Conservation (phyloP, 306 rosid genomes). For the Vachellia pachyceras region DNA sequence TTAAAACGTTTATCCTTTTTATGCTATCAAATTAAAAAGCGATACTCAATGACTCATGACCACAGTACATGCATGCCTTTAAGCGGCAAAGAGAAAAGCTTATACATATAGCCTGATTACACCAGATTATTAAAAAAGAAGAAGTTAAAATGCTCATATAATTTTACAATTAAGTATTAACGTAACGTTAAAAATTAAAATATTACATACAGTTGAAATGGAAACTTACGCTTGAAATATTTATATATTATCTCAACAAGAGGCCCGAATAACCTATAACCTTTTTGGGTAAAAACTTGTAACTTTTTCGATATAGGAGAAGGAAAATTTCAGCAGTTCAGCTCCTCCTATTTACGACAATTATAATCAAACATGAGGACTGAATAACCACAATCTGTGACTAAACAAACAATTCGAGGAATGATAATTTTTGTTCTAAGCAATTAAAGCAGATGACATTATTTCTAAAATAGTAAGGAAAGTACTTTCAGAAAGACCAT, state of each 20-base stretch:
- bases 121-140: too few species aligned
- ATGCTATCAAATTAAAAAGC: too few species aligned
- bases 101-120: too few species aligned
- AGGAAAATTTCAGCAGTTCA: neutral
- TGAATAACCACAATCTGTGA: neutral
- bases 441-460: neutral
- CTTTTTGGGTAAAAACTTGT: too few species aligned
- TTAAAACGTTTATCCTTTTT: too few species aligned
- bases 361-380: conserved; percentile 8
- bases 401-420: conserved; percentile 1
- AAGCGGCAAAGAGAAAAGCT: too few species aligned
- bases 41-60: too few species aligned
- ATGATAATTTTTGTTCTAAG: neutral
- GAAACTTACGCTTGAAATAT: conserved; percentile 9
- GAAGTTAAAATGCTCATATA: too few species aligned
- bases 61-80: too few species aligned
- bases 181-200: too few species aligned
- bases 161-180: too few species aligned
- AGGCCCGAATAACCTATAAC: neutral
- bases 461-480: conserved; percentile 6
- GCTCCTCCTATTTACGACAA: neutral
- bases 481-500: neutral
- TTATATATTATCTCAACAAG: neutral
- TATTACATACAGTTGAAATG: neutral
- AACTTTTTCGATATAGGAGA: too few species aligned